Evolutionary conservation across 2,329 filamentous ascomycete species (phyloP).

Genomic region (Colletotrichum lini): DNA sequence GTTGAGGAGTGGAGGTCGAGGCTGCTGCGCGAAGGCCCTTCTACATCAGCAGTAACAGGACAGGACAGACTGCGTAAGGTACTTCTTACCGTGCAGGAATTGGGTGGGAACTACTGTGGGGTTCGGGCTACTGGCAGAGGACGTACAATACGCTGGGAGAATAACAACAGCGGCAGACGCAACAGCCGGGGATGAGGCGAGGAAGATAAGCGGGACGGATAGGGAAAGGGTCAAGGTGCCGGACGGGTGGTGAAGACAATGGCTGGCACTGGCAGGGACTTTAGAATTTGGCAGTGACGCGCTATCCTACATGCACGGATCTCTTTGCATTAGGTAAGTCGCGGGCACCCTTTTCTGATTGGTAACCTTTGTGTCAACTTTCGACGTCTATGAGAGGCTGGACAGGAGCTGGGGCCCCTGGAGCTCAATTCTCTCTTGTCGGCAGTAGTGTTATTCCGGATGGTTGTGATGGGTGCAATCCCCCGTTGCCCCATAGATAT

Average conservation of each 20-base stretch:
- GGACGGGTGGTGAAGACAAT: slow-evolving; percentile 10
- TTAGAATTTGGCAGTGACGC: slow-evolving; percentile 2
- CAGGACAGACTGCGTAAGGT: not conserved
- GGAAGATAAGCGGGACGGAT: slow-evolving; percentile 8
- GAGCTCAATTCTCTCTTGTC: slow-evolving; percentile 37
- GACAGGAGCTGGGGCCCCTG: slow-evolving; percentile 28
- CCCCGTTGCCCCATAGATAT: slow-evolving; percentile 23
- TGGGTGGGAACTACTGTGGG: slow-evolving; percentile 17
- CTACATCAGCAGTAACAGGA: slow-evolving; percentile 25
- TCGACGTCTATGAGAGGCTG: slow-evolving; percentile 10
- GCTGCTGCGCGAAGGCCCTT: slow-evolving; percentile 16
- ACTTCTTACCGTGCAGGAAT: slow-evolving; percentile 14
- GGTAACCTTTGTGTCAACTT: not conserved
- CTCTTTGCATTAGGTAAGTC: slow-evolving; percentile 33
- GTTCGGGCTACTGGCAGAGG: not conserved
- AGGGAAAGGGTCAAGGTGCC: slow-evolving; percentile 21
- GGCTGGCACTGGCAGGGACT: slow-evolving; percentile 20
- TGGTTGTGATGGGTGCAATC: not conserved
- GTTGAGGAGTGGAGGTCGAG: slow-evolving; percentile 36
- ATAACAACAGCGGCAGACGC: not conserved
- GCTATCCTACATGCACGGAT: slow-evolving; percentile 18
- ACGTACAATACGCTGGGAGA: not conserved
- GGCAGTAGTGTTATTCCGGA: slow-evolving; percentile 34
- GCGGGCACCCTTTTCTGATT: slow-evolving; percentile 4
- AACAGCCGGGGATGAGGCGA: not conserved